Conservation (phyloP, 345 rosid species). For the Salix arbutifolia region DNA sequence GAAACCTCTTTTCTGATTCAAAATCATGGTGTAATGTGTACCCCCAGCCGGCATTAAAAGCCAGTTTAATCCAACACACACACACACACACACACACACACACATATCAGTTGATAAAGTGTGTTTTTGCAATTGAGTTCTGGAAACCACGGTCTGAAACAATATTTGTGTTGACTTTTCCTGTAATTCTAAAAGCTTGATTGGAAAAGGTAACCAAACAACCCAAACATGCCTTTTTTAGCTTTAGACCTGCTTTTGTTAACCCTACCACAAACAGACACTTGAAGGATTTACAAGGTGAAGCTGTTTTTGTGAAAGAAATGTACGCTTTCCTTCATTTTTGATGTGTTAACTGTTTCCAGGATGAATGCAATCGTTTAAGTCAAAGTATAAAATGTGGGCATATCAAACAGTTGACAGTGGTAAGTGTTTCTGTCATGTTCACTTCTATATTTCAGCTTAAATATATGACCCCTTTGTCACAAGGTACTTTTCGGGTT, state of each 20-base stretch:
- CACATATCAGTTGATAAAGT: neutral
- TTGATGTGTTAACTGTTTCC: conserved; percentile 26
- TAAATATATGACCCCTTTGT: neutral
- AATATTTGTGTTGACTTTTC: no score
- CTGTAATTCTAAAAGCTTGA: no score
- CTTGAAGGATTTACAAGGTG: no score
- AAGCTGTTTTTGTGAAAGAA: no score
- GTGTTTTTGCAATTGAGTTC: no score
- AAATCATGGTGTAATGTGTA: neutral
- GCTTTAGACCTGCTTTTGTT: no score
- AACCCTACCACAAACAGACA: no score
- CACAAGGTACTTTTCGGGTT: conserved; percentile 3
- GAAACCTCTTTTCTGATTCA: neutral
- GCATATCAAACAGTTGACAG: conserved; percentile 54
- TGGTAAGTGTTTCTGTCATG: conserved; percentile 44
- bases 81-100: no score
- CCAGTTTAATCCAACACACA: no score
- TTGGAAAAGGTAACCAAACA: no score
- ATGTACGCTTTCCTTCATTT: neutral
- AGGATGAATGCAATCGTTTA: conserved; percentile 82
- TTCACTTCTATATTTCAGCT: conserved; percentile 13
- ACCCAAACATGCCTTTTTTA: no score
- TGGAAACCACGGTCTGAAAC: no score
- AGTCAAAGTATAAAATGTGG: conserved; percentile 67
- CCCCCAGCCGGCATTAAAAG: neutral